Conservation (phyloP, 768 basidiomycete genomes). For the Lentinula guzmanii region DNA sequence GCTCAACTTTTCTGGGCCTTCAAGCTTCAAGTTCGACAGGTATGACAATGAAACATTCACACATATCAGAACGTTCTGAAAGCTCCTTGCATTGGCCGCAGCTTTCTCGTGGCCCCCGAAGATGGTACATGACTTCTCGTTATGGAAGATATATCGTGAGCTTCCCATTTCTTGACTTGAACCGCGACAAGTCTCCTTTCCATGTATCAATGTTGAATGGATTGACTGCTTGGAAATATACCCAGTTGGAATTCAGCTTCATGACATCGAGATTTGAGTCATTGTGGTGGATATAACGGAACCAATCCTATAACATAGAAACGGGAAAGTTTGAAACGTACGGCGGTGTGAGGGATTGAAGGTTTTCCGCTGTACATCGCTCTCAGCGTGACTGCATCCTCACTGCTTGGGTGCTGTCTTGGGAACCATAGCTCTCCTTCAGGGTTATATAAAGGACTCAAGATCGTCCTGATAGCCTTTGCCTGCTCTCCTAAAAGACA, state of each 20-base stretch:
- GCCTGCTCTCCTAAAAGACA: constrained; percentile 14
- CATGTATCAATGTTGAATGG: constrained; percentile 8
- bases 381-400: not conserved
- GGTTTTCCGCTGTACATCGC: constrained; percentile 2
- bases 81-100: no score
- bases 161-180: constrained; percentile 13
- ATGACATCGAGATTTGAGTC: not conserved
- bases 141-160: not conserved
- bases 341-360: not conserved
- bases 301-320: constrained; percentile 4
- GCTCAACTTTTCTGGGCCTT: no score
- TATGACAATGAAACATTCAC: no score
- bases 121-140: no score
- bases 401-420: constrained; percentile 12
- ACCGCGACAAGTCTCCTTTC: constrained; percentile 10
- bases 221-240: not conserved
- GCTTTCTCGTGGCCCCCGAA: no score
- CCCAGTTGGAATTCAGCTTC: constrained; percentile 2
- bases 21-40: no score
- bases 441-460: constrained; percentile 9
- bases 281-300: constrained; percentile 2
- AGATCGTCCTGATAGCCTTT: constrained; percentile 8
- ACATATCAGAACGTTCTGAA: no score
- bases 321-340: not conserved
- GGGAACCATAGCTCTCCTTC: constrained; percentile 9